phyloP scores from a whole-genome alignment of 2,329 filamentous ascomycete genomes.

The Lachnellula suecica region DNA sequence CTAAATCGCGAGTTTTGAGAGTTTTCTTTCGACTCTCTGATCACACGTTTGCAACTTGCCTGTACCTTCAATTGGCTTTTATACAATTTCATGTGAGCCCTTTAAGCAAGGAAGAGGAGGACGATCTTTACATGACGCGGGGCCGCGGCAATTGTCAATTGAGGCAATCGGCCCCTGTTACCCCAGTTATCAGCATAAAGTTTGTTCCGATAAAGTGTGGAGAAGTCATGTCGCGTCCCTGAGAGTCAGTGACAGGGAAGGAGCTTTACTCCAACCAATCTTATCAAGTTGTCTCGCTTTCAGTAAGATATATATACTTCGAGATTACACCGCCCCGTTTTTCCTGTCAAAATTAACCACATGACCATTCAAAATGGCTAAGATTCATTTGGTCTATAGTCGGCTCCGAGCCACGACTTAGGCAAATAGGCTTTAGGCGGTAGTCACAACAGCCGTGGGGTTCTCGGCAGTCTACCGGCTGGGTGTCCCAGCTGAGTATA shows the following conservation, averaged over 20 bases:
- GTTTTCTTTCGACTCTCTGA: too few species aligned
- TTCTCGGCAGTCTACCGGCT: background rate
- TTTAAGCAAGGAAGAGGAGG: background rate
- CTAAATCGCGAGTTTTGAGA: background rate
- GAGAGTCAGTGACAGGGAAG: too few species aligned
- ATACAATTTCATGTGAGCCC: background rate
- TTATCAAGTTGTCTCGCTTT: background rate
- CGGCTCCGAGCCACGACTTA: background rate
- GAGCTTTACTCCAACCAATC: background rate
- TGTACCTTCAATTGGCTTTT: background rate
- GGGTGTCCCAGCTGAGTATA: background rate
- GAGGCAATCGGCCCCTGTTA: background rate
- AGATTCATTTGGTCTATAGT: background rate
- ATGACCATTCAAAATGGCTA: background rate
- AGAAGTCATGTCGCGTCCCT: background rate
- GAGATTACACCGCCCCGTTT: background rate
- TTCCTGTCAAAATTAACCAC: background rate
- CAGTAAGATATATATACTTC: background rate
- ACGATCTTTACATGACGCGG: background rate
- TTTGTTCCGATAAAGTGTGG: constrained; percentile 3
- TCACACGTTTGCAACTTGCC: too few species aligned
- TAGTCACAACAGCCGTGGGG: background rate
- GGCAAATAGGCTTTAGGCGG: constrained; percentile 1
- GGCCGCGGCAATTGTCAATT: constrained; percentile 2
- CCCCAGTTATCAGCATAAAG: constrained; percentile 8